Percentiles rank a stretch among this genome's conserved stretches.
phyloP scores from a whole-genome alignment of 352 stramenopile species.

The Phytopythium cucurbitacearum region DNA sequence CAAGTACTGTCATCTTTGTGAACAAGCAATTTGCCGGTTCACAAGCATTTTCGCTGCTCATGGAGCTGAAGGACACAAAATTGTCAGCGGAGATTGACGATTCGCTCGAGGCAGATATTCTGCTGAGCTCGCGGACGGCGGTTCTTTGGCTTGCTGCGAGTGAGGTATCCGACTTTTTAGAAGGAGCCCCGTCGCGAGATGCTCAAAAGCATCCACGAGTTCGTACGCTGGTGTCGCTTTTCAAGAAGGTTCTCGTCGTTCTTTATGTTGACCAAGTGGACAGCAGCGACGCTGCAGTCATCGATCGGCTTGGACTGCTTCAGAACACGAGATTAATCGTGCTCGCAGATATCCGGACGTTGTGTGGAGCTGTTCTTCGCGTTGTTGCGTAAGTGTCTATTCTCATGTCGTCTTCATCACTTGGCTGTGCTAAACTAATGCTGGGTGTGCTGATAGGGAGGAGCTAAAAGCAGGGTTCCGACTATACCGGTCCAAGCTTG shows the following conservation, averaged over 20 bases:
- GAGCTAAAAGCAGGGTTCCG: slow-evolving; percentile 35
- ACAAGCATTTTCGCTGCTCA: slow-evolving; percentile 16
- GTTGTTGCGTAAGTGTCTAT: slow-evolving; percentile 8
- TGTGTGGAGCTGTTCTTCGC: slow-evolving; percentile 22
- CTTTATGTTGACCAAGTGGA: slow-evolving; percentile 16
- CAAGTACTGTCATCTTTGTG: slow-evolving; percentile 17
- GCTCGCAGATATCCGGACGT: slow-evolving; percentile 5
- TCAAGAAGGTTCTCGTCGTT: slow-evolving; percentile 51
- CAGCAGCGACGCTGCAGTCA: slow-evolving; percentile 4
- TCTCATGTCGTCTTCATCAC: not conserved
- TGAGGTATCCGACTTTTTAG: slow-evolving; percentile 17
- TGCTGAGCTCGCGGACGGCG: slow-evolving; percentile 39
- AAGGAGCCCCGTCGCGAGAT: slow-evolving; percentile 13
- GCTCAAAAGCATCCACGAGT: slow-evolving; percentile 27
- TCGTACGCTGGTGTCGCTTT: slow-evolving; percentile 26
- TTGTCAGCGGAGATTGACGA: slow-evolving; percentile 30
- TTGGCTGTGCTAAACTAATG: not conserved
- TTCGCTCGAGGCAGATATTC: slow-evolving; percentile 35
- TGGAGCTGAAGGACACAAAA: slow-evolving; percentile 8
- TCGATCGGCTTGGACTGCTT: slow-evolving; percentile 20
- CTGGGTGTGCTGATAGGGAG: slow-evolving; percentile 7
- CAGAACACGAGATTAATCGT: slow-evolving; percentile 23
- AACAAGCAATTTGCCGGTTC: slow-evolving; percentile 26
- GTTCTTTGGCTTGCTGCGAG: slow-evolving; percentile 17
- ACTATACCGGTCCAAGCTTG: slow-evolving; percentile 17